Base-by-base conservation (phyloP, 495 filamentous ascomycete species). In the Barbatosphaeria neglecta region DNA sequence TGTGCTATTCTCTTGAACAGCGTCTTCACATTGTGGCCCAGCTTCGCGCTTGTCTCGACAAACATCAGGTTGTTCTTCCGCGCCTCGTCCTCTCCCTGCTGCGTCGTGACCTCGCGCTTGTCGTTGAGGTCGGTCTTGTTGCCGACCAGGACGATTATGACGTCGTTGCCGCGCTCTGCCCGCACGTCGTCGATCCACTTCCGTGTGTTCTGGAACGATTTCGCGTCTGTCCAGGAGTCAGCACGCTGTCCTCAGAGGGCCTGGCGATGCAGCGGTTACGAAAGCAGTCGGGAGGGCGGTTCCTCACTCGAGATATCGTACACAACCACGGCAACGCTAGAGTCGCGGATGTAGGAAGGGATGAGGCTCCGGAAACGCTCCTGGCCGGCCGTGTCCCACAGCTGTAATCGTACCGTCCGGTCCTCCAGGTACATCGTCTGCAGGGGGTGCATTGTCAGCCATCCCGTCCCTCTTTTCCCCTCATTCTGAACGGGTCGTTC, bases 341-440 rank as follows among this genome's bases (percentile, higher is more conserved):
- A 93, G 71, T 98, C 92, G 54, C 92, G 87, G 54, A 98, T 98
- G 69, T 98, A 98, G 15, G 88, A 95, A 25, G 92, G 92, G 51
- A 98, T 98, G 55, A 98, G 65, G 59, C 86, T 92, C 60, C 92
- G 85, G 70, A 98, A 98, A 50, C 92, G 78, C 67, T 98, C 92
- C 62, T 98, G 92, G 43, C 92, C 92, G 38, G 92, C 92, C 6
- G 92, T 98, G 63, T 98, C 92, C 92, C 92, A 98, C 50, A 98
- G 80, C 54, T 98, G 92, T 62, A 98, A 74, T 55, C 92, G 87
- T 28, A 98, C 93, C 31, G 92, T 98, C 55, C 92, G 80, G 66
- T 98, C 92, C 74, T 98, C 92, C 38, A 98, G 85, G 67, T 98
- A 98, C 92, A 98, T 98, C 20, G 92, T 98, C 88, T 94, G 50